phyloP scores from a whole-genome alignment of 148 eudicot genomes.

The Chenopodium album region DNA sequence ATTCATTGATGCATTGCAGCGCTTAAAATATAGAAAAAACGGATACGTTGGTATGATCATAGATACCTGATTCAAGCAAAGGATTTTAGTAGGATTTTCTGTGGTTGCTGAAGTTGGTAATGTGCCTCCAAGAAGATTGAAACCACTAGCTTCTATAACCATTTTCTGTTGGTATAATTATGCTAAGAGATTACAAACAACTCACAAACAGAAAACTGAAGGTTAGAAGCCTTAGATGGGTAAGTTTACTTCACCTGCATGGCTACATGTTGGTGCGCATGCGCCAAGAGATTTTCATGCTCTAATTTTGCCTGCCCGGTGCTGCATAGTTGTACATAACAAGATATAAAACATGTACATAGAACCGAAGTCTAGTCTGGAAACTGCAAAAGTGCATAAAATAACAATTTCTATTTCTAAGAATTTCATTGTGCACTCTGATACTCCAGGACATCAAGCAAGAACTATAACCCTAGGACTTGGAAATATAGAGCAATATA shows the following conservation, averaged over 20 bases:
- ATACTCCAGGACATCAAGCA: not conserved
- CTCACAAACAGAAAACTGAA: not conserved
- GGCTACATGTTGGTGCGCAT: conserved; percentile 84
- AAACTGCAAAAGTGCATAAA: not conserved
- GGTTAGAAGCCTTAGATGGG: not conserved
- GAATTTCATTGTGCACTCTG: not conserved
- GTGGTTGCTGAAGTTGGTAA: conserved; percentile 21
- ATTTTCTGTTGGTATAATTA: conserved; percentile 41
- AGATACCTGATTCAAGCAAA: conserved; percentile 78
- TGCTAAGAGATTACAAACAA: not conserved
- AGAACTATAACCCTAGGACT: not conserved
- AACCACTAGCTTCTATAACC: conserved; percentile 57
- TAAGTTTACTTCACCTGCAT: conserved; percentile 55
- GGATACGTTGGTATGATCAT: not conserved
- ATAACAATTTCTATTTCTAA: not conserved
- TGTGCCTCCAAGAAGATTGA: conserved; percentile 40
- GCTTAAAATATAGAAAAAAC: not conserved
- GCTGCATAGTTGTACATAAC: conserved; percentile 31
- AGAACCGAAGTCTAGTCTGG: not conserved
- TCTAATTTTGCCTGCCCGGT: conserved; percentile 67
- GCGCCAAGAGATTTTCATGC: conserved; percentile 72
- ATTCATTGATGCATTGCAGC: not conserved
- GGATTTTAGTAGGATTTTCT: conserved; percentile 69
- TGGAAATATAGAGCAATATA: not conserved
- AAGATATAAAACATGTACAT: conserved; percentile 6